Evolutionary conservation across 1,139 yeast genomes (phyloP).

Genomic region (Suhomyces terraborum): DNA sequence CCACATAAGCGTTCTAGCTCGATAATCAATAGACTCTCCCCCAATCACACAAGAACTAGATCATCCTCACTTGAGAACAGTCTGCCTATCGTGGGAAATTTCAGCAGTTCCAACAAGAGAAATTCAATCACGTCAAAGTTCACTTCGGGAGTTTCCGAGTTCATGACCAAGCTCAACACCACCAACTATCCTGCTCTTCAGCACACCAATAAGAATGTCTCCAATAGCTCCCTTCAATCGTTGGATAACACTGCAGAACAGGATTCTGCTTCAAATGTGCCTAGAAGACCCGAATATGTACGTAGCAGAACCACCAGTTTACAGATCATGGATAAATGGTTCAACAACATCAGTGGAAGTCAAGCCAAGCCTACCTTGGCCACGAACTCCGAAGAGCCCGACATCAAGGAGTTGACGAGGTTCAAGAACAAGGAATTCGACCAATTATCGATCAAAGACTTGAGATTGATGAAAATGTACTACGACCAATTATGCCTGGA

Average conservation of each 20-base stretch:
- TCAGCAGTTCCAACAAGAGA: constrained; percentile 21
- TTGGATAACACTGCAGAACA: constrained; percentile 28
- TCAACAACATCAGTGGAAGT: constrained; percentile 31
- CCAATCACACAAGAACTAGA: constrained; percentile 39
- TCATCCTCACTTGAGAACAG: constrained; percentile 39
- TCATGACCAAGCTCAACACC: constrained; percentile 44
- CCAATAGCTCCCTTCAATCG: constrained; percentile 37
- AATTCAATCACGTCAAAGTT: constrained; percentile 44
- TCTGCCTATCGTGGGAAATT: background rate
- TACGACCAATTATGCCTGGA: constrained; percentile 42
- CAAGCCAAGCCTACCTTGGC: constrained; percentile 11
- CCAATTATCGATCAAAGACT: constrained; percentile 38
- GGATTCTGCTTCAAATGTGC: constrained; percentile 12
- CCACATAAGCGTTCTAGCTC: constrained; percentile 30
- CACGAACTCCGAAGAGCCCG: constrained; percentile 12
- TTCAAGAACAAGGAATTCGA: constrained; percentile 41
- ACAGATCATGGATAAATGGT: constrained; percentile 51
- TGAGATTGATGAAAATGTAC: constrained; percentile 34
- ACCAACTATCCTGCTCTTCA: constrained; percentile 15
- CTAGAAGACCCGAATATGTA: constrained; percentile 28
- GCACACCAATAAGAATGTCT: constrained; percentile 23
- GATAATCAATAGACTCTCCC: constrained; percentile 34
- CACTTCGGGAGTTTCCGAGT: constrained; percentile 42
- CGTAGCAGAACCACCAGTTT: constrained; percentile 42
- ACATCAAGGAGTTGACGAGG: constrained; percentile 31